These are phyloP conservation scores for Scutellaria galericulata DNA, from an alignment of 257 asterid species.

Conservation along the genomic window DNA sequence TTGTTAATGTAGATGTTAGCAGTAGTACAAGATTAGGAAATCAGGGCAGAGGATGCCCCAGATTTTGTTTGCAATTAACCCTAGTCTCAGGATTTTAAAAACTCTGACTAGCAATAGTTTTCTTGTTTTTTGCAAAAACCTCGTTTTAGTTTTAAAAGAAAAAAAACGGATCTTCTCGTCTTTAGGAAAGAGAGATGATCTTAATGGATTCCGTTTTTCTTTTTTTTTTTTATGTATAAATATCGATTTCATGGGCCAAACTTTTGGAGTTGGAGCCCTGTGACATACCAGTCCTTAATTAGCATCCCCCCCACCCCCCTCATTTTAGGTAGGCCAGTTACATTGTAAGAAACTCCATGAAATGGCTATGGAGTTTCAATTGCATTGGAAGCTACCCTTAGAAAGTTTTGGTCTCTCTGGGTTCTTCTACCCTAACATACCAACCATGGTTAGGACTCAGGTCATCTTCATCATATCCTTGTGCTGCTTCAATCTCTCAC, in stretches of 20 bases:
- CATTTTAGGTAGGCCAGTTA: constrained; percentile 25
- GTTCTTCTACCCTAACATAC: constrained; percentile 57
- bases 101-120: constrained; percentile 56
- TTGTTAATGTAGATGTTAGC: constrained; percentile 34
- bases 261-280: constrained; percentile 58
- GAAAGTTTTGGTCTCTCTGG: constrained; percentile 67
- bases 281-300: constrained; percentile 15
- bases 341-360: constrained; percentile 55
- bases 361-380: constrained; percentile 61
- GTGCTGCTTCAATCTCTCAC: background rate
- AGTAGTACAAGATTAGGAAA: constrained; percentile 41
- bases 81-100: constrained; percentile 63
- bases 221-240: constrained; percentile 10
- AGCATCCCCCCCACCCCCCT: background rate
- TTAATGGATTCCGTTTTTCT: background rate
- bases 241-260: constrained; percentile 30
- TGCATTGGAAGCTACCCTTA: constrained; percentile 61
- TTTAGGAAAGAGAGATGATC: constrained; percentile 51
- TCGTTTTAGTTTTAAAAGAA: background rate
- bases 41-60: constrained; percentile 58
- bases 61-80: constrained; percentile 42
- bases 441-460: constrained; percentile 95
- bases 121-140: constrained; percentile 17
- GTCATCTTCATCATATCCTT: constrained; percentile 44
- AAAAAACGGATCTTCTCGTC: constrained; percentile 45